A percentile compares a stretch with the other conserved stretches of the same genome.
Conservation (phyloP, 1,284 basidiomycete species). For the Trametes hirsuta region DNA sequence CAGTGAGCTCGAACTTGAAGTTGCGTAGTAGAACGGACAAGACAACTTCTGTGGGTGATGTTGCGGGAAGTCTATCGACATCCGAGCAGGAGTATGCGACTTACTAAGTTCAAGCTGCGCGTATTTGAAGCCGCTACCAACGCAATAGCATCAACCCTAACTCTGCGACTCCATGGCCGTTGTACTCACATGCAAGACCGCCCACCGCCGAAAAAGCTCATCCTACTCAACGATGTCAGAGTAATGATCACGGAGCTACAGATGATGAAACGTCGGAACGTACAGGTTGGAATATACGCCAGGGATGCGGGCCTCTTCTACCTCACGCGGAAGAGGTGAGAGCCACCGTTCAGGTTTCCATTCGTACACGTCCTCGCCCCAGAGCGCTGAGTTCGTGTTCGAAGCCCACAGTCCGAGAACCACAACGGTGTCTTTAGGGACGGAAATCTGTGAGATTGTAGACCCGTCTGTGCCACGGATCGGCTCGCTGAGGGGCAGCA, state of each 20-base stretch:
- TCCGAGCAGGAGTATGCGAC: slow-evolving; percentile 21
- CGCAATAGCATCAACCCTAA: not conserved
- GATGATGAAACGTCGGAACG: not conserved
- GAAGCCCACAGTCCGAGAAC: not conserved
- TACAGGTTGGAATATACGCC: slow-evolving; percentile 26
- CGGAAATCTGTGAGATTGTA: slow-evolving; percentile 41
- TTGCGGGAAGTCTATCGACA: slow-evolving; percentile 11
- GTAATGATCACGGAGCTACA: not conserved
- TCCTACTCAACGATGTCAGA: slow-evolving; percentile 19
- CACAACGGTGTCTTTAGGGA: slow-evolving; percentile 43
- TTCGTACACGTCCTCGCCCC: slow-evolving; percentile 28
- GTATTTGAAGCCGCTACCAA: slow-evolving; percentile 3
- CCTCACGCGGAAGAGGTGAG: slow-evolving; percentile 1
- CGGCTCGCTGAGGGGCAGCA: slow-evolving; percentile 31
- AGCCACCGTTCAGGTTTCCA: slow-evolving; percentile 31
- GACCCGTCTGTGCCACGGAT: slow-evolving; percentile 34
- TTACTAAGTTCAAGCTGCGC: slow-evolving; percentile 22
- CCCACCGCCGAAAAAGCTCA: slow-evolving; percentile 39
- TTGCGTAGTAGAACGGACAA: slow-evolving; percentile 5
- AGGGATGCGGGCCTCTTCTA: slow-evolving; percentile 21
- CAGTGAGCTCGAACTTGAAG: slow-evolving; percentile 10
- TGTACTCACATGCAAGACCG: slow-evolving; percentile 38
- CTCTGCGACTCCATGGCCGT: not conserved
- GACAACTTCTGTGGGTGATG: slow-evolving; percentile 16
- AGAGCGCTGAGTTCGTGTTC: slow-evolving; percentile 22